Base-by-base conservation (phyloP, 1,284 basidiomycete species). In the Athelia psychrophila region DNA sequence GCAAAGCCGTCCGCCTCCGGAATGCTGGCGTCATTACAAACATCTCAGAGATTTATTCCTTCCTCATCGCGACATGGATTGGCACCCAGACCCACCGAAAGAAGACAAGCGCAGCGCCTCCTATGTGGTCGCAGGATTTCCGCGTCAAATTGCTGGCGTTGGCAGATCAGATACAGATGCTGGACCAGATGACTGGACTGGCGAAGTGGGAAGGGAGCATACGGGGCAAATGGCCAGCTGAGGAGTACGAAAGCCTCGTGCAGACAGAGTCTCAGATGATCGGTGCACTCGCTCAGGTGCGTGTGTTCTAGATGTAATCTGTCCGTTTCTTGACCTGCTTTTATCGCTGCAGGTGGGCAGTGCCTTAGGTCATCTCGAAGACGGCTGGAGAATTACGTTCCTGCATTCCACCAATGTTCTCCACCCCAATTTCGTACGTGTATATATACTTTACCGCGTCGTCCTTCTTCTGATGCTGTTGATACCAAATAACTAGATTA, bases 121-220 rank as follows among this genome's bases (percentile, higher is more conserved):
- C 47, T 12, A 54, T 57, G 22, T 69, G 64, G 68, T 51, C 62
- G 2, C 52, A 55, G 2, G 57, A 59, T 4, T 69, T 74, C 54
- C 64, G 73, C 16, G 53, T 54, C 23, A 62, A 65, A 51, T 52
- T 75, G 42, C 46, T 74, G 25, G 57, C 60, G 36, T 57, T 75
- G 19, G 61, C 68, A 10, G 59, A 72, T 56, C 69, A 76, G 62
- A 53, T 79, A 33, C 60, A 65, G 51, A 58, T 68, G 32, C 53
- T 77, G 49, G 62, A 67, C 49, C 53, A 62, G 53, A 60, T 71
- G 58, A 75, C 76, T 25, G 61, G 56, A 23, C 60, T 73, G 44
- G 75, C 77, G 45, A 70, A 69, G 59, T 76, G 78, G 73, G 72
- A 78, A 61, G 74, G 79, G 33, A 72, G 62, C 56, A 67, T 81